phyloP scores from a whole-genome alignment of 495 filamentous ascomycete species.

The Penicillium pulvis region DNA sequence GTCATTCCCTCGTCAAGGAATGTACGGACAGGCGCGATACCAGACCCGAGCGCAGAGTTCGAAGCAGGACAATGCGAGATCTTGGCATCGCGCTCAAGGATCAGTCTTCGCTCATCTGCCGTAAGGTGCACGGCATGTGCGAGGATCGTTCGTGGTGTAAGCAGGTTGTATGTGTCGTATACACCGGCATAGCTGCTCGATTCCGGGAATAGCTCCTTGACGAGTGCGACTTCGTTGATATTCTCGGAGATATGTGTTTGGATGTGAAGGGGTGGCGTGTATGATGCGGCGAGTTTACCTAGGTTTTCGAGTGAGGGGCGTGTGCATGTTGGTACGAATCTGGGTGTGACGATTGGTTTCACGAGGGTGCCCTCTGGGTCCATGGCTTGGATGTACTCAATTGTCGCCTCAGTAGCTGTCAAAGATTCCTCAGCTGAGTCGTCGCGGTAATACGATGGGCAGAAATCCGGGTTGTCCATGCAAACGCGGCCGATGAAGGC shows the following conservation, averaged over 20 bases:
- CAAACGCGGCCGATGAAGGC: conserved; percentile 89
- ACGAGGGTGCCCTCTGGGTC: conserved; percentile 66
- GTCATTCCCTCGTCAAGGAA: conserved; percentile 72
- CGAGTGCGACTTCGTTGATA: conserved; percentile 66
- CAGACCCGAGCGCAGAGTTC: conserved; percentile 78
- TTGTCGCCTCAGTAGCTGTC: conserved; percentile 40
- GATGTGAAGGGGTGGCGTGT: conserved; percentile 59
- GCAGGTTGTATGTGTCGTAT: conserved; percentile 71
- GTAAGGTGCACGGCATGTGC: conserved; percentile 84
- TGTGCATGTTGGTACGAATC: conserved; percentile 83
- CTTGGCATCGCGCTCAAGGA: conserved; percentile 61
- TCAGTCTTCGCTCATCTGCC: conserved; percentile 60
- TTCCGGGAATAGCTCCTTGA: conserved; percentile 68
- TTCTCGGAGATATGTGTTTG: conserved; percentile 97
- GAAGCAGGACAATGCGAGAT: conserved; percentile 85
- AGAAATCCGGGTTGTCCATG: conserved; percentile 73
- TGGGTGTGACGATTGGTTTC: conserved; percentile 81
- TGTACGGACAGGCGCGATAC: conserved; percentile 68
- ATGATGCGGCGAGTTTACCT: conserved; percentile 61
- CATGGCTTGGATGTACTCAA: conserved; percentile 65
- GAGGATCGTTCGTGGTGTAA: conserved; percentile 74
- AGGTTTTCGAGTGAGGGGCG: conserved; percentile 58
- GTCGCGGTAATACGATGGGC: conserved; percentile 77
- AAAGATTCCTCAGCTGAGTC: conserved; percentile 57
- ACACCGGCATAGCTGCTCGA: conserved; percentile 68